These are phyloP conservation scores for Penicillium italicum DNA, from an alignment of 2,329 filamentous ascomycete genomes.

Conservation along the genomic window DNA sequence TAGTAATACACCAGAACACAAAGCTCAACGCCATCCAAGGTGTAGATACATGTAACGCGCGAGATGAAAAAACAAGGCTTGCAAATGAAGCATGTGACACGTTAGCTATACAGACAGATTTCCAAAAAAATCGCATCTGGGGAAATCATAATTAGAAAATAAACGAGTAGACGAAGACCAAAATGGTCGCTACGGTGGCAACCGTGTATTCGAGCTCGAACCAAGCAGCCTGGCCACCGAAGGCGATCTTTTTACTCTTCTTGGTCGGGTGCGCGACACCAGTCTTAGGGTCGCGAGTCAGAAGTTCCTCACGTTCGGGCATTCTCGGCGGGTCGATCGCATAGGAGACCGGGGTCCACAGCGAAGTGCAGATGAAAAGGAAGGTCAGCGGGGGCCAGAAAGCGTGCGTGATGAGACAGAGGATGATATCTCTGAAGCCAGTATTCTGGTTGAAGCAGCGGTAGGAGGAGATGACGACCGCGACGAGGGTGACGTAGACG, in stretches of 20 bases:
- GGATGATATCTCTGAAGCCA: conserved; percentile 42
- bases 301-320: conserved; percentile 56
- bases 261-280: conserved; percentile 48
- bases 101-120: conserved; percentile 3
- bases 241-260: conserved; percentile 54
- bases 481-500: conserved; percentile 53
- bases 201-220: conserved; percentile 56
- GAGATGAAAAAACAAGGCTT: background rate
- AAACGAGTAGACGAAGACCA: conserved; percentile 49
- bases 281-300: conserved; percentile 51
- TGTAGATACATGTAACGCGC: background rate
- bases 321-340: conserved; percentile 58
- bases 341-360: conserved; percentile 60
- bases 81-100: conserved; percentile 4
- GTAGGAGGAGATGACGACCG: conserved; percentile 51
- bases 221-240: conserved; percentile 53
- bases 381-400: conserved; percentile 62
- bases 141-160: conserved; percentile 21
- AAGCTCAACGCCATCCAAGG: background rate
- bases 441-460: conserved; percentile 47
- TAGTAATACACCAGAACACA: background rate
- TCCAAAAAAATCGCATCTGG: background rate
- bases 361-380: conserved; percentile 52
- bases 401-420: conserved; percentile 57
- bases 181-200: conserved; percentile 49